Base-by-base conservation (phyloP, 176 grass and related monocot species). In the Saccharum spontaneum region DNA sequence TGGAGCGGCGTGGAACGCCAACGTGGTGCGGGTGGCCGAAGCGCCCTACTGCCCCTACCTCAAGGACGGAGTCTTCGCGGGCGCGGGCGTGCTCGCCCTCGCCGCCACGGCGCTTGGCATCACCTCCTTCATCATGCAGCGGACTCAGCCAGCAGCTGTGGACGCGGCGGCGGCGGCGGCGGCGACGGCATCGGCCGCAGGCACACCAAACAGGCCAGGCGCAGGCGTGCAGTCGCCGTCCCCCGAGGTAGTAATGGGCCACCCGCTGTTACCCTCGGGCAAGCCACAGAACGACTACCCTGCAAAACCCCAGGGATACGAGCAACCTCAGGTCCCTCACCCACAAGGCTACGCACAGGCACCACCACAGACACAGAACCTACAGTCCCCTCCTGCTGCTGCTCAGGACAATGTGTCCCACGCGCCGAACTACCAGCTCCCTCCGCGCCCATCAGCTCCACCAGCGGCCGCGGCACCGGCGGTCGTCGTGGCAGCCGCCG, bases 51-150 rank as follows among this genome's bases (percentile, higher is more conserved):
- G 8, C 24, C 8, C 49, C 77, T n/a, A 68, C 39, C n/a, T 88
- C 65, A 71, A 81, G 50, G 31, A 22, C 31, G 83, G 88, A 18
- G 3, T 82, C 78, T 89, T 71, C 52, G 78, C 83, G 1, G 16
- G 71, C 52, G 83, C 52, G 8, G 63, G 39, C 54, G 18, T 86
- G 40, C 88, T 90, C 17, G 4, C 72, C 13, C 83, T 90, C 33
- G 43, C 28, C 13, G 72, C 78, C 88, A 72, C 72, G 41, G 83
- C 65, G 11, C 78, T 82, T 6, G 34, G 52, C 49, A 24, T 90
- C 88, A 26, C 78, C 64, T 86, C 83, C 33, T 82, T 14, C 65
- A 3, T 86, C 52, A 23, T 78, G 66, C 65, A 73, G 41, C 73
- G 64, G 22, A 6, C 2, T 10, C 28, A 59, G 20, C 49, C 7